Base-by-base conservation (phyloP, 1,139 yeast genomes). In the Yamadazyma epiphylla region DNA sequence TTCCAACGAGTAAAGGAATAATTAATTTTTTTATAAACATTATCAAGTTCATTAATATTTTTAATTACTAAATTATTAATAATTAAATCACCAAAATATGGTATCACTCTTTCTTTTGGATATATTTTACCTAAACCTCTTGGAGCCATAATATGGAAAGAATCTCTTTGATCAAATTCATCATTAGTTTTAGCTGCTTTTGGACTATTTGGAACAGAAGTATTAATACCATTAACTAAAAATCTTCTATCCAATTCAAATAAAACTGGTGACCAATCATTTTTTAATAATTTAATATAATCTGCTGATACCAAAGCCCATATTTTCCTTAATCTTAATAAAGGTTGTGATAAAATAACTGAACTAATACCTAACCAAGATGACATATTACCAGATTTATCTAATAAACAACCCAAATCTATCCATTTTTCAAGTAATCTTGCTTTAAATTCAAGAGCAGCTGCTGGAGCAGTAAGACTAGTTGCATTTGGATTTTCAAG, bases 351-450 rank as follows among this genome's bases (percentile, higher is more conserved):
- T 46, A 95, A 80, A 3, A 89, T 70, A 2, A 84, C 72, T 1
- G 94, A 80, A 1, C 95, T 88, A 43, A 89, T 80, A 2, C 96
- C 96, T 22, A 87, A 61, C 97, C 97, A 91, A 19, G 94, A 82
- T 1, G 89, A 89, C 91, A 88, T 86, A 51, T 91, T 95, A 29
- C 98, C 98, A 16, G 76, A 64, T 40, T 76, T 77, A 49, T 87
- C 94, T 38, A 89, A 72, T 21, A 70, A 61, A 41, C 85, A 77
- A 4, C 96, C 97, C 28, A 89, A 64, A 40, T 80, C 80, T 29
- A 89, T 84, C 98, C 97, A 91, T 52, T 80, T 83, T 32, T 80
- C 78, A 26, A 89, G 55, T 9, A 88, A 51, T 26, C 74, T 60
- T 0, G 95, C 95, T 36, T 91, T 74, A 28, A 63, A 58, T 29